Conservation (phyloP, 2,329 filamentous ascomycete genomes). For the Neonectria sp. region DNA sequence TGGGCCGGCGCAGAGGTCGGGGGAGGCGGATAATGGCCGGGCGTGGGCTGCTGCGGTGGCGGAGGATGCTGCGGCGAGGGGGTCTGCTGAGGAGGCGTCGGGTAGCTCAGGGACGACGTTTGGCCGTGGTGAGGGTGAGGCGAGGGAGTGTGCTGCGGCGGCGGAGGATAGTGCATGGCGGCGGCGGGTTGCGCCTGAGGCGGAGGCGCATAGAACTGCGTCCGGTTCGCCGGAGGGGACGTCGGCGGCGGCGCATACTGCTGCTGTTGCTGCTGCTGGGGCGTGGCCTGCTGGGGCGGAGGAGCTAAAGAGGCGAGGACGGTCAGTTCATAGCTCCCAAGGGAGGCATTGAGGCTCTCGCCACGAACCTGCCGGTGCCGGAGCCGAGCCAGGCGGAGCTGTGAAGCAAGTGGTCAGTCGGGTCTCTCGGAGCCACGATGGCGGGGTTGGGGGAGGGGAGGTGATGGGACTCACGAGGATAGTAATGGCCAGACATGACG, state of each 20-base stretch:
- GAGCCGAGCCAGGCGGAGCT: conserved; percentile 59
- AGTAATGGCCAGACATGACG: conserved; percentile 62
- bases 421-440: conserved; percentile 20
- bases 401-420: conserved; percentile 41
- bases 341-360: conserved; percentile 8
- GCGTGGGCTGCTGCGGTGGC: conserved; percentile 40
- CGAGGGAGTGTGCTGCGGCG: conserved; percentile 51
- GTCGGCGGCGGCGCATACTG: conserved; percentile 64
- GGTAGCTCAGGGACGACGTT: conserved; percentile 3
- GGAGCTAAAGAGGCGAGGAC: conserved; percentile 36
- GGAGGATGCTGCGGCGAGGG: conserved; percentile 27
- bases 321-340: conserved; percentile 30
- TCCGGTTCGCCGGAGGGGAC: conserved; percentile 62
- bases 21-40: conserved; percentile 44
- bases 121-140: conserved; percentile 48
- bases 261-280: conserved; percentile 49
- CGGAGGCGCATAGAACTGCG: conserved; percentile 63
- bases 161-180: conserved; percentile 49
- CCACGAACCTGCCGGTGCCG: conserved; percentile 49
- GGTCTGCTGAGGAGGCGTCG: conserved; percentile 39
- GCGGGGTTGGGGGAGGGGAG: conserved; percentile 1
- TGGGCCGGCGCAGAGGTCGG: conserved; percentile 36
- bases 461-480: conserved; percentile 60
- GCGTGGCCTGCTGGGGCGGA: conserved; percentile 34
- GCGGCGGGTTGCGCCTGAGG: conserved; percentile 53